Evolutionary conservation across 495 filamentous ascomycete genomes (phyloP).

Genomic region (Xylaria nigripes): DNA sequence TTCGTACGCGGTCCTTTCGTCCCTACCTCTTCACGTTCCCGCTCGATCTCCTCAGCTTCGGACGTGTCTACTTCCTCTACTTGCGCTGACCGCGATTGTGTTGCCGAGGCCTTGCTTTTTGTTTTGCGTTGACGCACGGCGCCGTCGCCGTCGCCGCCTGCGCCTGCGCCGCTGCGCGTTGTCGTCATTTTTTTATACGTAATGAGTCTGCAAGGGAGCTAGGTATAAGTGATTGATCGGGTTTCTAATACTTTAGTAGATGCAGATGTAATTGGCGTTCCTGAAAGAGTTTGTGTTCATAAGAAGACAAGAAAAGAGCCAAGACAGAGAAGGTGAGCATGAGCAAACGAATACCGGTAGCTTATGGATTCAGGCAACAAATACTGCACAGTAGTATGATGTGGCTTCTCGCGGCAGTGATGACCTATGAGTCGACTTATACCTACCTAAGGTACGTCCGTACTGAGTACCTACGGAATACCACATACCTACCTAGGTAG

Average conservation of each 20-base stretch:
- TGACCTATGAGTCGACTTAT: no score
- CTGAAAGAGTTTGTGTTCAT: no score
- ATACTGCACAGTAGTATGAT: no score
- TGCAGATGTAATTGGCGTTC: neutral
- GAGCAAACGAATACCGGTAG: no score
- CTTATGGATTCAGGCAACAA: neutral
- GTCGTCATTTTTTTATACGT: conserved; percentile 9
- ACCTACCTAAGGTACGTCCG: no score
- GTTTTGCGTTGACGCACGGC: conserved; percentile 21
- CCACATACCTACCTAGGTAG: no score
- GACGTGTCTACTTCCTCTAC: conserved; percentile 22
- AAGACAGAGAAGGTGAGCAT: no score
- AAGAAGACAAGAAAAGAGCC: no score
- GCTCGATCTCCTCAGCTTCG: conserved; percentile 23
- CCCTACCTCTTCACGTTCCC: conserved; percentile 10
- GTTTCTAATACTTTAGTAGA: no score
- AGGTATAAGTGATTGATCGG: no score
- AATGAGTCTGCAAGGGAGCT: no score
- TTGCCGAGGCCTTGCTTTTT: conserved; percentile 10
- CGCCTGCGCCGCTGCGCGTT: conserved; percentile 11
- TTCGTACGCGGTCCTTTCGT: conserved; percentile 15
- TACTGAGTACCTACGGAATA: no score
- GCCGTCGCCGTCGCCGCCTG: conserved; percentile 5
- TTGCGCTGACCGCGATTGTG: conserved; percentile 4
- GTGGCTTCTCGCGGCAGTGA: conserved; percentile 1